Percentiles rank a stretch among this genome's conserved stretches.
phyloP scores from a whole-genome alignment of 2,329 filamentous ascomycete genomes.

The Colletotrichum sojae region DNA sequence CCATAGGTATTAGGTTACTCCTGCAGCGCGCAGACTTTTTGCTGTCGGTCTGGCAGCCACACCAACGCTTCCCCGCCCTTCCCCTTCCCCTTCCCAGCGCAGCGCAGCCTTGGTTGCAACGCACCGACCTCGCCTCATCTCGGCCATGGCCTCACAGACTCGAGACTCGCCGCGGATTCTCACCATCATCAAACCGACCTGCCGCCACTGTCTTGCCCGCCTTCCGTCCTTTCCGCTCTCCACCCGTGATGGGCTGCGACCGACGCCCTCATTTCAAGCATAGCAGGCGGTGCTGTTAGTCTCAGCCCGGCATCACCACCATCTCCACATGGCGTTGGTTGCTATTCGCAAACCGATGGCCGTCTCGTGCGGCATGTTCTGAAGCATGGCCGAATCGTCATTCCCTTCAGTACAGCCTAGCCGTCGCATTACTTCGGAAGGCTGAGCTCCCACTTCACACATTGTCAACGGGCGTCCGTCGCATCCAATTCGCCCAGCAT shows the following conservation, averaged over 20 bases:
- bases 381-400: conserved; percentile 23
- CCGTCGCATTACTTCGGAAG: conserved; percentile 18
- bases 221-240: conserved; percentile 34
- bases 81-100: too few relatives aligned
- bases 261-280: conserved; percentile 35
- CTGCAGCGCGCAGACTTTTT: not conserved
- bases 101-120: not conserved
- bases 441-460: conserved; percentile 28
- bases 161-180: conserved; percentile 19
- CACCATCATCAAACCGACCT: conserved; percentile 31
- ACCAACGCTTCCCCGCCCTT: too few relatives aligned
- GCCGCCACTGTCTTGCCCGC: conserved; percentile 34
- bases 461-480: conserved; percentile 10
- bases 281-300: conserved; percentile 36
- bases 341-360: conserved; percentile 8
- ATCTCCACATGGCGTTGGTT: conserved; percentile 33
- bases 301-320: conserved; percentile 23
- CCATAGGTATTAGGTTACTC: too few relatives aligned
- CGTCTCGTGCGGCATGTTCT: not conserved
- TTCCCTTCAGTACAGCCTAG: conserved; percentile 1
- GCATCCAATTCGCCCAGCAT: conserved; percentile 22
- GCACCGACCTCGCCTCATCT: conserved; percentile 38
- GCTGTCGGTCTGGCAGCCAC: too few relatives aligned
- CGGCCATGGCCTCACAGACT: conserved; percentile 23
- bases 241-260: conserved; percentile 25